Percentiles rank a stretch among this genome's conserved stretches.
Conservation (phyloP, 2,329 filamentous ascomycete genomes). For the Neoascochyta sp. region DNA sequence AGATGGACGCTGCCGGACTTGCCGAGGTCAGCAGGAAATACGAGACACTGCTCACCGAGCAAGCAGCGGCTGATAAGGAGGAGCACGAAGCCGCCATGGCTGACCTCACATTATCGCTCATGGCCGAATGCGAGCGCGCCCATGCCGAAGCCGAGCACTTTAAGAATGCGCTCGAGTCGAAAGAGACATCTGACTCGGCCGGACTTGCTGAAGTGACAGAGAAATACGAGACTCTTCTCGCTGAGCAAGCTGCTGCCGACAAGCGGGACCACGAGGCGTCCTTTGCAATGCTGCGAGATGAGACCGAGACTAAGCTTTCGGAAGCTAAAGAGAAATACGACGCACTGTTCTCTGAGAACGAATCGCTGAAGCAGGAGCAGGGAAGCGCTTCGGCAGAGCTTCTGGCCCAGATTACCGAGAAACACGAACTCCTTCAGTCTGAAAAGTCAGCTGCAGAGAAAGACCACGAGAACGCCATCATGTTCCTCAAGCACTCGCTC, state of each 20-base stretch:
- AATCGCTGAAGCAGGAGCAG: slow-evolving; percentile 19
- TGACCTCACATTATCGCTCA: slow-evolving; percentile 16
- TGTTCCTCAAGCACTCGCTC: slow-evolving; percentile 24
- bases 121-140: slow-evolving; percentile 16
- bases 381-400: slow-evolving; percentile 8
- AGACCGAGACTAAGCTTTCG: slow-evolving; percentile 8
- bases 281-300: slow-evolving; percentile 16
- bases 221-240: slow-evolving; percentile 28
- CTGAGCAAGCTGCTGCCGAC: slow-evolving; percentile 21
- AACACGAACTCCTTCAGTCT: slow-evolving; percentile 11
- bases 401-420: slow-evolving; percentile 9
- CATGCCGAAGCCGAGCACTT: slow-evolving; percentile 18
- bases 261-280: slow-evolving; percentile 19
- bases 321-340: slow-evolving; percentile 14
- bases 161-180: slow-evolving; percentile 19
- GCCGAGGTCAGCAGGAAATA: slow-evolving; percentile 25
- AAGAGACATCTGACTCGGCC: slow-evolving; percentile 14
- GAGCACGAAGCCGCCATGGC: slow-evolving; percentile 18
- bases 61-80: slow-evolving; percentile 16
- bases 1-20: slow-evolving; percentile 13
- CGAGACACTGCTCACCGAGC: slow-evolving; percentile 25
- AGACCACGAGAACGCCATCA: slow-evolving; percentile 28
- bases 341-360: slow-evolving; percentile 23
- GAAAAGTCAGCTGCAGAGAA: slow-evolving; percentile 23
- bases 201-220: slow-evolving; percentile 17